Percentiles rank a stretch among this genome's conserved stretches.
These are phyloP conservation scores for Parasarocladium wereldwijsianum DNA, from an alignment of 2,329 filamentous ascomycete species.

Conservation along the genomic window DNA sequence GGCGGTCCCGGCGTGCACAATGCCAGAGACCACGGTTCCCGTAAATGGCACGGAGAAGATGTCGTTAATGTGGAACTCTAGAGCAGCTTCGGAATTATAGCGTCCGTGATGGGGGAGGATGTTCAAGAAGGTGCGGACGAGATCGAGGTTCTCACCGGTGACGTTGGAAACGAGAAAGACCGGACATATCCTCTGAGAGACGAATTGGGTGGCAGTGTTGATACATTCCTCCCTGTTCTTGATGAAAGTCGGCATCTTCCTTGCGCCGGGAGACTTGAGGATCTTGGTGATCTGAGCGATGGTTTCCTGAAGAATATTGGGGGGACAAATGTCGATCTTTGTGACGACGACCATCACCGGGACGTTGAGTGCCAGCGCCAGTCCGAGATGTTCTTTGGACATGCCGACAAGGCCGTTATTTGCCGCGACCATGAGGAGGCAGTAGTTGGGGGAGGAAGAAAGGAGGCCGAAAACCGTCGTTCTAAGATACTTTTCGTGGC, in stretches of 20 bases:
- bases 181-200: conserved; percentile 87
- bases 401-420: conserved; percentile 96
- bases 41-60: conserved; percentile 97
- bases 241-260: conserved; percentile 94
- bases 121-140: conserved; percentile 86
- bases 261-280: conserved; percentile 80
- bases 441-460: conserved; percentile 93
- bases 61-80: conserved; percentile 94
- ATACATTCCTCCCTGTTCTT: conserved; percentile 83
- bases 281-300: conserved; percentile 85
- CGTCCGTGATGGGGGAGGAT: conserved; percentile 89
- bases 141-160: conserved; percentile 77
- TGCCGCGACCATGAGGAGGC: conserved; percentile 92
- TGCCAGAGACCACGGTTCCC: conserved; percentile 88
- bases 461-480: conserved; percentile 94
- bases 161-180: conserved; percentile 98
- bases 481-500: conserved; percentile 86
- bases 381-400: conserved; percentile 95
- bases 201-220: conserved; percentile 90
- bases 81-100: conserved; percentile 75
- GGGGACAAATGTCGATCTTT: conserved; percentile 96
- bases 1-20: conserved; percentile 75
- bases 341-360: conserved; percentile 96
- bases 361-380: conserved; percentile 86
- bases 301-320: conserved; percentile 87